Evolutionary conservation across 768 basidiomycete species (phyloP), one percentile per base, ranked within the genome.

Genomic region (Collybiopsis luxurians): DNA sequence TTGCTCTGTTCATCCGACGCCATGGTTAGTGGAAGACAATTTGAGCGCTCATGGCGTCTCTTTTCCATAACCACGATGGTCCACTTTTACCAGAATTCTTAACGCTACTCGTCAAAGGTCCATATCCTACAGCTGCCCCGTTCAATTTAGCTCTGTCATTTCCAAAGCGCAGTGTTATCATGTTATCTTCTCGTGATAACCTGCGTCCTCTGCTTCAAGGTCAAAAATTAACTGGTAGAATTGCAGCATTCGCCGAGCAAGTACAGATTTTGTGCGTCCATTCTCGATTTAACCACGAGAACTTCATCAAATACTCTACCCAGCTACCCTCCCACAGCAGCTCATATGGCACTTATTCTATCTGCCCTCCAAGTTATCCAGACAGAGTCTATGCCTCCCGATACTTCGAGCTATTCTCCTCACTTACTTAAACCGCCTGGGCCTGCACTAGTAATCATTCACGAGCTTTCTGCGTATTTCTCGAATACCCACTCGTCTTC

Each of bases 401-500:
- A n/a, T 39, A 51, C 50, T 38, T 10, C 50, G 13, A 21, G 15
- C 10, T 39, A 27, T 23, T 26, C 5, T 21, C 48, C 50, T 51
- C 50, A 51, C 26, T 23, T 39, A 13, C 24, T 51, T 3, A 51
- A 40, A 27, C 50, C 50, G 7, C 50, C 53, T 31, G 42, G 40
- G 4, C 53, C 53, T 21, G 30, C 17, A 4, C 43, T 54, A 6
- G 31, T 54, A 9, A 54, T 54, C 23, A 27, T 54, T 23, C 53
- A 54, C 24, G 53, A 54, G 5, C 39, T 21, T 54, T 54, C 53
- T 10, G 28, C 28, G 7, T 54, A 54, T 44, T 54, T 54, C 42
- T 28, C 19, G 7, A 5, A 43, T n/a, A 2, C 27, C 23, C 31
- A n/a, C 11, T 13, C 19, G 28, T 21, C 2, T 17, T 44, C 53